Evolutionary conservation across 768 basidiomycete genomes (phyloP), one percentile per base, ranked within the genome.

Genomic region (Leucosporidium creatinivorum): DNA sequence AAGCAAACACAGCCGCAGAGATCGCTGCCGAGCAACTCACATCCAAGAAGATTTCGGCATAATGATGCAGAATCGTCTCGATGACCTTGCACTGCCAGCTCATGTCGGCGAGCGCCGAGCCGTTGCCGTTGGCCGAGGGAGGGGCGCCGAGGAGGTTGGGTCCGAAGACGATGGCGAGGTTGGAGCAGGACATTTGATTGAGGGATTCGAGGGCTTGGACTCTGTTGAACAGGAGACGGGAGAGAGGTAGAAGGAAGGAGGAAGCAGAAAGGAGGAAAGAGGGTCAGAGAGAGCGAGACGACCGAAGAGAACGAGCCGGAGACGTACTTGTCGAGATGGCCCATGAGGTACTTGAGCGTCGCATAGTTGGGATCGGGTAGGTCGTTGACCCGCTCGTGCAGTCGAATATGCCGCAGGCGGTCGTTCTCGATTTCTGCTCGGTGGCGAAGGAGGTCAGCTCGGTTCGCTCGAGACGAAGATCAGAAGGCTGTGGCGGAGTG

Each of bases 351-450:
- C 77, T 98, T 97, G 60, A 98, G 82, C 1, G 94, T 94, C 2
- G 96, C 91, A 75, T 99, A 99, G 78, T 98, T 97, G n/a, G 96
- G 85, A 79, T 99, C 96, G 18, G 96, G 94, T 62, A 99, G 83
- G 72, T 97, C 94, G 75, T 99, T 99, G 56, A 99, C 93, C 56
- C 93, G 86, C 76, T 98, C 96, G 75, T 99, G 96, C 61, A 98
- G 80, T 59, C 93, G 86, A 70, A 99, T 98, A 75, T 98, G 94
- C 67, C 94, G 85, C 72, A 98, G 81, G 60, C 94, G 86, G 73
- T 96, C 93, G 75, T 94, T 96, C 63, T 98, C 96, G 69, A 89
- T 89, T 76, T 86, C 89, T 93, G 73, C 21, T 47, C 19, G 39
- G 19, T 25, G 31, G 23, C 47, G 21, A 33, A 36, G n/a, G 39